These are phyloP conservation scores for Debaryomyces hansenii DNA, from an alignment of 805 yeast species.

Conservation along the genomic window DNA sequence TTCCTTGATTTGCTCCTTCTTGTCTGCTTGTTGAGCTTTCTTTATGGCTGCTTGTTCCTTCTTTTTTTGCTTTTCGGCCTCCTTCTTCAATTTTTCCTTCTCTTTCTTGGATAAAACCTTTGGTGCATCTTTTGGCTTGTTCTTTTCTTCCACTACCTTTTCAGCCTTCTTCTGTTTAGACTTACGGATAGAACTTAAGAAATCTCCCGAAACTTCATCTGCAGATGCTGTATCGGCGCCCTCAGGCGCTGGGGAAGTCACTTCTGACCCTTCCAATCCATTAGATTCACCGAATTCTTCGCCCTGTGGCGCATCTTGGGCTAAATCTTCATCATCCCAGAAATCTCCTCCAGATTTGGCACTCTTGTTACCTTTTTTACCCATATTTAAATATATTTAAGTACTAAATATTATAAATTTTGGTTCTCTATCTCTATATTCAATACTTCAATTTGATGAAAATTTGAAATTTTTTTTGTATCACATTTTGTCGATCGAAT, in stretches of 20 bases:
- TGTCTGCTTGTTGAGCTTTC: conserved; percentile 66
- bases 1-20: conserved; percentile 56
- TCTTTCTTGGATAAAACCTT: conserved; percentile 88
- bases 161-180: conserved; percentile 77
- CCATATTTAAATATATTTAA: conserved; percentile 34
- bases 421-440: neutral
- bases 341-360: conserved; percentile 65
- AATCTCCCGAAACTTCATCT: conserved; percentile 53
- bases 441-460: neutral
- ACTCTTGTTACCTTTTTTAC: conserved; percentile 58
- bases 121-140: conserved; percentile 56
- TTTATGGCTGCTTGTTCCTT: conserved; percentile 86
- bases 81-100: conserved; percentile 93
- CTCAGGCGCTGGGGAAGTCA: conserved; percentile 23
- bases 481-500: conserved; percentile 6
- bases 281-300: conserved; percentile 29
- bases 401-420: neutral
- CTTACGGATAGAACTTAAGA: conserved; percentile 79
- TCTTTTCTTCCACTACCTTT: conserved; percentile 60
- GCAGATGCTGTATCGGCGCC: conserved; percentile 20
- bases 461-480: conserved; percentile 15
- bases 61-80: conserved; percentile 85
- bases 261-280: conserved; percentile 32
- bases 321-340: conserved; percentile 75
- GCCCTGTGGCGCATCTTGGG: conserved; percentile 34